Evolutionary conservation across 306 rosid species (phyloP).

Genomic region (Bauhinia variegata): DNA sequence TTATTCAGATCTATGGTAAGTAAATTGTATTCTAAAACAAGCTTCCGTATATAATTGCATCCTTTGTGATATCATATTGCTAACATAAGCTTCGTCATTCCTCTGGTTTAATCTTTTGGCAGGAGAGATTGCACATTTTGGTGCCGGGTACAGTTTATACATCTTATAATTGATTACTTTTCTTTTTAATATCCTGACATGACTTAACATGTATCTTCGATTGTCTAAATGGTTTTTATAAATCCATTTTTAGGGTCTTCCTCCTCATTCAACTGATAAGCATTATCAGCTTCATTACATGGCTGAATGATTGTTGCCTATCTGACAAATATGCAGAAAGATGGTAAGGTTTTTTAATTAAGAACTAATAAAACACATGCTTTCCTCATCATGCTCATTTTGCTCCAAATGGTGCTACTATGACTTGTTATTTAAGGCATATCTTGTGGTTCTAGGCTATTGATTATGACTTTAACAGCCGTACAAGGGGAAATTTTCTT

Average conservation of each 20-base stretch:
- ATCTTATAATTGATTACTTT: conserved; percentile 16
- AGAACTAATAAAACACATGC: conserved; percentile 16
- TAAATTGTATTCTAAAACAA: conserved; percentile 32
- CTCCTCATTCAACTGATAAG: conserved; percentile 92
- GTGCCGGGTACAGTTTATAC: conserved; percentile 76
- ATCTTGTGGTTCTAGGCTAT: not conserved
- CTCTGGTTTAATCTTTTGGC: conserved; percentile 35
- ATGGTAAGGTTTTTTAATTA: conserved; percentile 66
- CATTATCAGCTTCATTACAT: conserved; percentile 82
- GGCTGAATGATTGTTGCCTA: conserved; percentile 73
- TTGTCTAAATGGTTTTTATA: conserved; percentile 21
- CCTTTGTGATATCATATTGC: conserved; percentile 13
- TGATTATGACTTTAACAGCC: not conserved
- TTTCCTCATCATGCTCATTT: conserved; percentile 21
- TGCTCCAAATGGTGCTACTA: conserved; percentile 19
- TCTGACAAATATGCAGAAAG: conserved; percentile 69
- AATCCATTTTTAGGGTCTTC: conserved; percentile 72
- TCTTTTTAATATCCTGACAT: conserved; percentile 9
- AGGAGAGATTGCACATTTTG: conserved; percentile 88
- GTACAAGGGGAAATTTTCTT: not conserved
- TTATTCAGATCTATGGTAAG: conserved; percentile 88
- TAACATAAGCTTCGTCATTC: conserved; percentile 22
- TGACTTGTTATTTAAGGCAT: not conserved
- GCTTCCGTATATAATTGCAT: conserved; percentile 20
- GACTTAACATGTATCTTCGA: conserved; percentile 2